phyloP scores from a whole-genome alignment of 495 filamentous ascomycete species.

The Tuber calosporum region DNA sequence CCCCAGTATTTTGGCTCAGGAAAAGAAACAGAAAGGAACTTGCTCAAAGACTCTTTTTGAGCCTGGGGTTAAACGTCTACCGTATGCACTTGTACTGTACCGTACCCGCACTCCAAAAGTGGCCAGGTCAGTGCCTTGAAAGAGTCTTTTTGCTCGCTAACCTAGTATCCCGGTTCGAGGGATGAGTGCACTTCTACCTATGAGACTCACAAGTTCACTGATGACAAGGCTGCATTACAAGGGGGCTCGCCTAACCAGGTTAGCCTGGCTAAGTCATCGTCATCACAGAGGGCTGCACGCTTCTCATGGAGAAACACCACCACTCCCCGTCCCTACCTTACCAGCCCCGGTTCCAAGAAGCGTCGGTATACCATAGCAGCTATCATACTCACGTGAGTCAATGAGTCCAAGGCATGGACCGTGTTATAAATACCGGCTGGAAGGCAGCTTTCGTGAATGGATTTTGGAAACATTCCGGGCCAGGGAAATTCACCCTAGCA shows the following conservation, averaged over 20 bases:
- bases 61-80: too few relatives aligned
- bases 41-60: too few relatives aligned
- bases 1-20: too few relatives aligned
- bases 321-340: neutral
- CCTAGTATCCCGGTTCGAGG: neutral
- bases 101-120: too few relatives aligned
- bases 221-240: too few relatives aligned
- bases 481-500: neutral
- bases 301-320: neutral
- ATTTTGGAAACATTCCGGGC: neutral
- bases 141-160: too few relatives aligned
- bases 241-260: neutral
- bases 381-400: neutral
- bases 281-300: neutral
- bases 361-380: neutral
- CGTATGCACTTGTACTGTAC: too few relatives aligned
- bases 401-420: neutral
- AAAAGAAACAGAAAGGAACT: too few relatives aligned
- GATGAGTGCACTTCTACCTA: too few relatives aligned
- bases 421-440: neutral
- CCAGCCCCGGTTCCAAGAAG: neutral
- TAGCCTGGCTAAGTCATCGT: neutral
- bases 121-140: too few relatives aligned
- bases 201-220: too few relatives aligned
- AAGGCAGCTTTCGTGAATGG: neutral